Evolutionary conservation across 2,329 filamentous ascomycete genomes (phyloP).

Genomic region (Colletotrichum sublineola): DNA sequence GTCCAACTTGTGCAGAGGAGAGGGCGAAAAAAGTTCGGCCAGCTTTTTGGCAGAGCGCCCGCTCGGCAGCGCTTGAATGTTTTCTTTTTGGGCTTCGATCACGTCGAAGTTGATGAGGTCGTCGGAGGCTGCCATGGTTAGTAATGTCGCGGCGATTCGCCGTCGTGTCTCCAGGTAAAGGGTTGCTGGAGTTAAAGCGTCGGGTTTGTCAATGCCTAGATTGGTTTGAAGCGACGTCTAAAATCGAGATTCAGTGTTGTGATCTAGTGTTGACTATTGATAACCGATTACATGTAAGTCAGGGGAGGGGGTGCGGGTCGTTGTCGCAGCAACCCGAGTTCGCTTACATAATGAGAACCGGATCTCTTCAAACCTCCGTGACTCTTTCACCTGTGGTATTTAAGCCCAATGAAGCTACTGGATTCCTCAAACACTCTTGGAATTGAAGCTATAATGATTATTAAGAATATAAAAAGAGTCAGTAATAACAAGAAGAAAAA

Average conservation of each 20-base stretch:
- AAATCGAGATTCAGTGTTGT: constrained; percentile 29
- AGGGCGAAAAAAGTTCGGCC: constrained; percentile 82
- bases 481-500: background rate
- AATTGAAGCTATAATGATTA: background rate
- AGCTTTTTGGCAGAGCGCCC: constrained; percentile 91
- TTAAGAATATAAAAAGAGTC: accelerated
- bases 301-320: constrained; percentile 20
- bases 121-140: constrained; percentile 61
- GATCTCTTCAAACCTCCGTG: constrained; percentile 1
- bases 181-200: constrained; percentile 24
- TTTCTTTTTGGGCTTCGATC: constrained; percentile 97
- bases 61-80: constrained; percentile 92
- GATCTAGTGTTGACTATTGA: constrained; percentile 42
- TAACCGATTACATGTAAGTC: constrained; percentile 32
- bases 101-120: constrained; percentile 84
- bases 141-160: constrained; percentile 41
- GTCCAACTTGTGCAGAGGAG: constrained; percentile 68
- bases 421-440: background rate
- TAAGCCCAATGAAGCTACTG: background rate
- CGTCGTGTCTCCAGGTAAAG: constrained; percentile 35
- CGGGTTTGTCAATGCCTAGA: constrained; percentile 30
- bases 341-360: constrained; percentile 44
- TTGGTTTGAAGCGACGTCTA: constrained; percentile 11
- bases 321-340: constrained; percentile 44
- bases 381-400: background rate